Percentiles rank a stretch among this genome's conserved stretches.
phyloP scores from a whole-genome alignment of 257 asterid genomes.

The Solanum peruvianum region DNA sequence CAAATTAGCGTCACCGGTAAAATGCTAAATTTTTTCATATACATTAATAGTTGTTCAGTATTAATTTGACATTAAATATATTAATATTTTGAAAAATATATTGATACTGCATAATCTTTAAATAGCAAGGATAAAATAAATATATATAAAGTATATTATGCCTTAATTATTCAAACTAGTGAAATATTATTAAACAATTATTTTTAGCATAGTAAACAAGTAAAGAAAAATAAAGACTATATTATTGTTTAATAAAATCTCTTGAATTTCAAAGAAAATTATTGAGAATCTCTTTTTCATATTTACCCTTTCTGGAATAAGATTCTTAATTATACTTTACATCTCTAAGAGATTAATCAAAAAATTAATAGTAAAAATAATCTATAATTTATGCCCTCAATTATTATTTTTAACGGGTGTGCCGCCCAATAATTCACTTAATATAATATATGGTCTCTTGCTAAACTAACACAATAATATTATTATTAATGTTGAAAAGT shows the following conservation, averaged over 20 bases:
- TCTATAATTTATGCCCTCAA: neutral
- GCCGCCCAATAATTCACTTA: neutral
- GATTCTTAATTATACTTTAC: neutral
- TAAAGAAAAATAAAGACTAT: fast-evolving
- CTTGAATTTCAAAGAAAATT: no score
- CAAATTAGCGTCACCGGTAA: neutral
- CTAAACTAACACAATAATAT: neutral
- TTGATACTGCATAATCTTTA: no score
- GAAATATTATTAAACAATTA: no score
- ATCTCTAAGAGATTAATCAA: neutral
- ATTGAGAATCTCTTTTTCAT: neutral
- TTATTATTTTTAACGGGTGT: no score
- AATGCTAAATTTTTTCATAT: neutral
- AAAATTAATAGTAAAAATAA: no score
- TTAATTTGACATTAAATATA: neutral
- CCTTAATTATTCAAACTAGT: no score
- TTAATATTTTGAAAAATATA: no score
- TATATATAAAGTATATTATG: fast-evolving
- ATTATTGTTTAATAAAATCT: neutral
- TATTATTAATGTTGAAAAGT: neutral
- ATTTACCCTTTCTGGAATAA: neutral
- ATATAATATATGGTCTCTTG: neutral
- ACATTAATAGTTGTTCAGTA: no score
- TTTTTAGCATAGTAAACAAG: no score
- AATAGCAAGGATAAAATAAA: neutral